Base-by-base conservation (phyloP, 2,329 filamentous ascomycete genomes). In the Alternaria alternata region DNA sequence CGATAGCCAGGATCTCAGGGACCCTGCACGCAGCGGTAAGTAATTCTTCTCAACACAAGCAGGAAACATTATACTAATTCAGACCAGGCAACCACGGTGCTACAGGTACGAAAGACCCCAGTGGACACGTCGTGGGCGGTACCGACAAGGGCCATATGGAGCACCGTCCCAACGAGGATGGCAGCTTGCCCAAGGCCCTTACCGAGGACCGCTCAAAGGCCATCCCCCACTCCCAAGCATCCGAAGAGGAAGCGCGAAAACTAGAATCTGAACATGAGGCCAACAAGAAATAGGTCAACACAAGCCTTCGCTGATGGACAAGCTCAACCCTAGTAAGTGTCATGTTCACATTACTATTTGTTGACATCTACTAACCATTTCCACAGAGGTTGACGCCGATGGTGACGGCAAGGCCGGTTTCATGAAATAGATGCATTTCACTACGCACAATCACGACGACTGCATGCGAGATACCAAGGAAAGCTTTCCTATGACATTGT, bases 371-470 rank as follows among this genome's bases (percentile, higher is more conserved):
- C 58, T 61, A 28, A 61, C 54, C 5, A 18, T 12, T 7, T n/a
- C 5, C 16, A 28, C 42, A 61, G 58, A 69, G 58, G 63, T 78
- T 41, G 85, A 88, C 67, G 63, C 85, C 28, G 79, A 86, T 64
- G 78, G 82, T 39, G 85, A 88, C 74, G 86, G 86, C 59, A 85
- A 87, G 80, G 75, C 77, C 28, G 85, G 85, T 3, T 86, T 87
- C 64, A 84, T 86, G 82, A 75, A 81, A 52, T 86, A 81, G 66
- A 66, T 64, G 67, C 54, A 74, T 16, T 18, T 14, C 12, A 61
- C 49, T 51, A 73, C 69, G n/a, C 34, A 34, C 49, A 34, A 55
- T 41, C 44, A 55, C n/a, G 26, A 54, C 30, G 24, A 48, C 14
- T 39, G 55, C 18, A 61, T 43, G 54, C 54, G 36, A 57, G 42